Evolutionary conservation across 371 early-diverging fungal genomes (phyloP).

Genomic region (Actinomortierella ambigua): DNA sequence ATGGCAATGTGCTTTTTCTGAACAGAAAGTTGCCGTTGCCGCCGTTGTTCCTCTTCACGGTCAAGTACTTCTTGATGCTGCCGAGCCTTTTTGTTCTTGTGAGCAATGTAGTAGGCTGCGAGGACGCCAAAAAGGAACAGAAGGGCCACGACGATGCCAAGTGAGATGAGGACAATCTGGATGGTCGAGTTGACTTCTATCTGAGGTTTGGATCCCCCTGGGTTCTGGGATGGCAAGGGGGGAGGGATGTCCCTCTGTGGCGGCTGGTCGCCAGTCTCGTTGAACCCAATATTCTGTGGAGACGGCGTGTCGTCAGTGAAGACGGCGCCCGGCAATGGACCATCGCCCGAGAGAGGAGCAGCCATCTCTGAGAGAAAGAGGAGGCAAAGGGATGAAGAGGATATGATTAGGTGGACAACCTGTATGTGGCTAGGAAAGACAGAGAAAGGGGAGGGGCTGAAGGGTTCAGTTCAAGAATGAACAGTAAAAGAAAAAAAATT

Average conservation of each 20-base stretch:
- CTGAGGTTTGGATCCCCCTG: background rate
- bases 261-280: background rate
- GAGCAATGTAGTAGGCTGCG: slow-evolving; percentile 19
- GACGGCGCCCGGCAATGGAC: too few species aligned
- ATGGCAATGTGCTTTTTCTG: too few species aligned
- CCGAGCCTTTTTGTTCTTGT: slow-evolving; percentile 25
- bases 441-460: too few species aligned
- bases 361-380: background rate
- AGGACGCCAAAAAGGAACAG: slow-evolving; percentile 26
- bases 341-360: too few species aligned
- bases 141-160: slow-evolving; percentile 20
- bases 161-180: slow-evolving; percentile 15
- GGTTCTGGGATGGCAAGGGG: background rate
- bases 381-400: background rate
- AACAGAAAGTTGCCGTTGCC: background rate
- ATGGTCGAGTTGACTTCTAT: slow-evolving; percentile 26
- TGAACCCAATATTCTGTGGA: too few species aligned
- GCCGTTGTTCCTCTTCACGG: background rate
- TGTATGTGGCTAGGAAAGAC: too few species aligned
- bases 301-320: too few species aligned
- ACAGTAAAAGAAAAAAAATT: too few species aligned
- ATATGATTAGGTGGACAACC: background rate
- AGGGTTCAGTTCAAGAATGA: too few species aligned
- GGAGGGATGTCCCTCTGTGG: background rate
- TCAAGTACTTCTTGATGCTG: slow-evolving; percentile 8